Base-by-base conservation (phyloP, 306 rosid species). In the Chamaecrista fasciculata region DNA sequence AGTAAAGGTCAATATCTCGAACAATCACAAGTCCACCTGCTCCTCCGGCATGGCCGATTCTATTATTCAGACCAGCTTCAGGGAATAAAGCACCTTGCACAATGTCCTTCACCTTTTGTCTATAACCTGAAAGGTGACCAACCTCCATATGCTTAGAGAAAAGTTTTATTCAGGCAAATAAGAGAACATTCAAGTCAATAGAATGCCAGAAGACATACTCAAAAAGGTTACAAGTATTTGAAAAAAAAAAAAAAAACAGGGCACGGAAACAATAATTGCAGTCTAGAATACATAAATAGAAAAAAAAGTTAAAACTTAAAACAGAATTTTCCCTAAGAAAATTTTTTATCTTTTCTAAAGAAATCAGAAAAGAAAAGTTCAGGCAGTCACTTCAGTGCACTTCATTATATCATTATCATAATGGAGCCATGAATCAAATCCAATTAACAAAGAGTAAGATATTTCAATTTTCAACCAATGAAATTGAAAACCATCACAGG, bases 1-100 rank as follows among this genome's bases (percentile, higher is more conserved):
- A 91, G 74, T 89, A 95, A 64, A 85, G 76, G 78, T 95, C 90
- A 31, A 95, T 75, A 77, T 95, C 99, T 66, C 97, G 73, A 71
- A 95, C 99, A 74, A 91, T 69, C 76, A 95, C 97, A 2, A 95
- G 91, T 80, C 97, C 99, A 46, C 99, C 97, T 26, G 83, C 89
- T 66, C 97, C 97, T 51, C 99, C 97, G 18, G 97, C 97, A 66
- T 85, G 95, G 44, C 96, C 97, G 66, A 84, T 82, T 65, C 80
- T 74, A 61, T 80, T 77, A 48, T 89, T 88, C 43, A 89, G 75
- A 47, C 99, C 96, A 78, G 88, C 92, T 87, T 95, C 99, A 21
- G 96, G 96, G 75, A 95, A 95, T 49, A 95, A 83, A 78, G 97
- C 99, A 57, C 92, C 87, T 78, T 86, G 84, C 65, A 95, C 96